phyloP scores from a whole-genome alignment of 495 filamentous ascomycete genomes.

The Penicillium ucsense region DNA sequence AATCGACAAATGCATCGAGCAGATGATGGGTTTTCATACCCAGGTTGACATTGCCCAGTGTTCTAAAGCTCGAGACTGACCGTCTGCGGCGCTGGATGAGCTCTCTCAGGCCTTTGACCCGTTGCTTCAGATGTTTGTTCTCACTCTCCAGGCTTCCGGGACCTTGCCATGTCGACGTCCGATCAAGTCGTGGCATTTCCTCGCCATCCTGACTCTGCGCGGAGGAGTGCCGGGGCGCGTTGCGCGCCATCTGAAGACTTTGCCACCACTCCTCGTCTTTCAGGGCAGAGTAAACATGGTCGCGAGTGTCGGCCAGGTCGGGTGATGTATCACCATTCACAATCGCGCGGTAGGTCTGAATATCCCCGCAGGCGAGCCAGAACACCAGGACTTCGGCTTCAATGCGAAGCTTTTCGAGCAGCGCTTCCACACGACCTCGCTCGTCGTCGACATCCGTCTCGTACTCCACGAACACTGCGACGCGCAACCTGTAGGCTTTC shows the following conservation, averaged over 20 bases:
- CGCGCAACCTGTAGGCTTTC: slow-evolving; percentile 61
- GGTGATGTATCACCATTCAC: slow-evolving; percentile 52
- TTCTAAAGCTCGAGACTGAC: slow-evolving; percentile 55
- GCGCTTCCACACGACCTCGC: slow-evolving; percentile 56
- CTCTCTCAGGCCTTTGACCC: slow-evolving; percentile 40
- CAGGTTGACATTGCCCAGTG: slow-evolving; percentile 52
- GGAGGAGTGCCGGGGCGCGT: slow-evolving; percentile 15
- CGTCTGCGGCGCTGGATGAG: slow-evolving; percentile 46
- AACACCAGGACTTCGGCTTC: slow-evolving; percentile 71
- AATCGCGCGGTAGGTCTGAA: slow-evolving; percentile 68
- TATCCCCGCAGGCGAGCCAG: slow-evolving; percentile 65
- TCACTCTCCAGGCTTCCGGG: slow-evolving; percentile 46
- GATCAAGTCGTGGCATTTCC: slow-evolving; percentile 15
- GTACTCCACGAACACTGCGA: slow-evolving; percentile 82
- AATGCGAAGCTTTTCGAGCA: slow-evolving; percentile 74
- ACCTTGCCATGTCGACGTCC: slow-evolving; percentile 40
- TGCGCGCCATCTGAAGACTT: slow-evolving; percentile 54
- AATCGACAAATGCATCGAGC: slow-evolving; percentile 51
- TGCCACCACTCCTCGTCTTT: slow-evolving; percentile 76
- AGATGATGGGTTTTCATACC: slow-evolving; percentile 73
- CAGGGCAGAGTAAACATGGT: slow-evolving; percentile 48
- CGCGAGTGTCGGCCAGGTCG: slow-evolving; percentile 33
- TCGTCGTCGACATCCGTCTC: slow-evolving; percentile 79
- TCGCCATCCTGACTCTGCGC: slow-evolving; percentile 8
- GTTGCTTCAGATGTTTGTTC: slow-evolving; percentile 24